Conservation (phyloP, 2,329 filamentous ascomycete species). For the Trichoderma sp. region DNA sequence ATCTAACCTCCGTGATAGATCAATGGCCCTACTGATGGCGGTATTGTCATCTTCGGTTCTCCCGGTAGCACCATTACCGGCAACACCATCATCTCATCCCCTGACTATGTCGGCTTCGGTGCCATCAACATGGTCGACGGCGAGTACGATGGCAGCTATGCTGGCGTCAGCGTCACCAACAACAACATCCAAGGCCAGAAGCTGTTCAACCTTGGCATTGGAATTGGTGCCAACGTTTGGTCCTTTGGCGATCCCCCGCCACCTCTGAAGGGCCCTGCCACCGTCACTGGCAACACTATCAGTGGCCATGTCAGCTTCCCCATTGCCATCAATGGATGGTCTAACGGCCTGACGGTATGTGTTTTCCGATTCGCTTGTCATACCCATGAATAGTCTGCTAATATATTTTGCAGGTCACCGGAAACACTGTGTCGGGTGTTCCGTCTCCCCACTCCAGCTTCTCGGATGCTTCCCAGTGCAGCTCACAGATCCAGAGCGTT, state of each 20-base stretch:
- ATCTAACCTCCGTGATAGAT: conserved; percentile 21
- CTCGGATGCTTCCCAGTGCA: conserved; percentile 25
- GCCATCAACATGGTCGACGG: conserved; percentile 30
- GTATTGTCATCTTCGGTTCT: conserved; percentile 29
- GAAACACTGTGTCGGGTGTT: conserved; percentile 26
- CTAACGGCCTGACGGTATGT: conserved; percentile 24
- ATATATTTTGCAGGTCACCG: conserved; percentile 18
- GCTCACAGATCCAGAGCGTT: conserved; percentile 21
- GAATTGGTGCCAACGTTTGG: conserved; percentile 29
- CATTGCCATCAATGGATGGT: conserved; percentile 30
- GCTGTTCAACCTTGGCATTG: conserved; percentile 29
- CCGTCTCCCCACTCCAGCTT: conserved; percentile 25
- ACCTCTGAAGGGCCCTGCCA: conserved; percentile 23
- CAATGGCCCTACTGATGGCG: conserved; percentile 27
- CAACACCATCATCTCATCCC: conserved; percentile 28
- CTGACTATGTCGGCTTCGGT: conserved; percentile 27
- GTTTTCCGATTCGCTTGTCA: not conserved
- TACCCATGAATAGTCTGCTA: not conserved
- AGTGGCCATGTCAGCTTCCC: conserved; percentile 27
- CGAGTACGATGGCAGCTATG: conserved; percentile 26
- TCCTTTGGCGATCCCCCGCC: conserved; percentile 24
- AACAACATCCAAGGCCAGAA: conserved; percentile 26
- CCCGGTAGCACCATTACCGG: conserved; percentile 26
- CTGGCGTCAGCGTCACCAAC: conserved; percentile 26
- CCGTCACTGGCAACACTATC: conserved; percentile 25